Percentiles rank a stretch among this genome's conserved stretches.
These are phyloP conservation scores for Xylariales sp. DNA, from an alignment of 2,329 filamentous ascomycete species.

Conservation along the genomic window DNA sequence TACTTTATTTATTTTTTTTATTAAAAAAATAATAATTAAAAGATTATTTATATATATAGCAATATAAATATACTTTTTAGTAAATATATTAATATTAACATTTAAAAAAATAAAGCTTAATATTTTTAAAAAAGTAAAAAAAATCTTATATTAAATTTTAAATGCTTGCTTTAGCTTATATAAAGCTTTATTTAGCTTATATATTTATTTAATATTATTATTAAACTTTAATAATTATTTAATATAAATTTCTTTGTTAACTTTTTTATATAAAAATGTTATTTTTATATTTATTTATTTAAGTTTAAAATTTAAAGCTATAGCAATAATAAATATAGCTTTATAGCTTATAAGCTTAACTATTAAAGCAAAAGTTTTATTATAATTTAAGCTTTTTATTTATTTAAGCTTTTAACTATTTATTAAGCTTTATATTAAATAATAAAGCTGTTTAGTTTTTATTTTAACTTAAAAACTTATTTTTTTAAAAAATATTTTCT, in stretches of 20 bases:
- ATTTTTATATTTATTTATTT: conserved; percentile 19
- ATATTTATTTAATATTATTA: background rate
- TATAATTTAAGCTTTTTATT: conserved; percentile 5
- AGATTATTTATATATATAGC: background rate
- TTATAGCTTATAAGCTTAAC: conserved; percentile 18
- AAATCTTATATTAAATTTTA: background rate
- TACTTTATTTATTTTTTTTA: background rate
- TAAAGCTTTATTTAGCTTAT: background rate
- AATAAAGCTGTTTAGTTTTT: background rate
- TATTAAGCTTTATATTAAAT: conserved; percentile 5
- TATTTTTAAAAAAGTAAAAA: background rate
- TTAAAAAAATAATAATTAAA: background rate
- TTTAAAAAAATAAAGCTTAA: background rate
- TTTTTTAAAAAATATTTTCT: background rate
- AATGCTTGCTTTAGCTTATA: background rate
- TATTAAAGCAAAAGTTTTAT: conserved; percentile 13
- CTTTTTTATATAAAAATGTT: conserved; percentile 8
- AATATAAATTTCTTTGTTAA: background rate
- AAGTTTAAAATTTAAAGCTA: conserved; percentile 14
- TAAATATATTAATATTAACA: background rate
- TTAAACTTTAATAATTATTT: background rate
- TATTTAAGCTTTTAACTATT: conserved; percentile 15
- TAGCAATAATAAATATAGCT: conserved; percentile 8
- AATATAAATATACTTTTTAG: background rate
- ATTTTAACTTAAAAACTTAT: background rate